These are phyloP conservation scores for Tricholoma saponaceum DNA, from an alignment of 768 basidiomycete species.

Conservation along the genomic window DNA sequence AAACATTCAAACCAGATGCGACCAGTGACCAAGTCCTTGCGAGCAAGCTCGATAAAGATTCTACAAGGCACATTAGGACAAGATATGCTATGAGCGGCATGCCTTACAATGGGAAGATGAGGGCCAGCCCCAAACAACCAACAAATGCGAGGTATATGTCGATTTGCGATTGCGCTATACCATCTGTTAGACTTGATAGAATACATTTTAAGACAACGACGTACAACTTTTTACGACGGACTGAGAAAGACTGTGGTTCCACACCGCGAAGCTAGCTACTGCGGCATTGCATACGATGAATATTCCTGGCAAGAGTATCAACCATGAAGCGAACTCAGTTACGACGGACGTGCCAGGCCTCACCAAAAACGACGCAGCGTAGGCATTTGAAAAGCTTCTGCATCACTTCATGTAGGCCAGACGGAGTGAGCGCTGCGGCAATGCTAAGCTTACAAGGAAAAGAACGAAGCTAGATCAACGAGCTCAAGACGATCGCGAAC, in stretches of 20 bases:
- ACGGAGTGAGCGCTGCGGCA: conserved; percentile 16
- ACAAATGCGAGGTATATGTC: conserved; percentile 60
- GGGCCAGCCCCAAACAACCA: conserved; percentile 52
- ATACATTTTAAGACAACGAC: conserved; percentile 15
- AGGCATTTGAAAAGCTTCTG: conserved; percentile 40
- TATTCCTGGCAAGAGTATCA: conserved; percentile 34
- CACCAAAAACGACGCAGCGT: conserved; percentile 64
- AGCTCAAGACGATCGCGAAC: neutral
- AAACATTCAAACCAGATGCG: conserved; percentile 70
- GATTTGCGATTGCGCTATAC: conserved; percentile 33
- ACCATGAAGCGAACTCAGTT: neutral
- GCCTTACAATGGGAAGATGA: conserved; percentile 57
- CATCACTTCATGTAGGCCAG: conserved; percentile 27
- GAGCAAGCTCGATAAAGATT: conserved; percentile 55
- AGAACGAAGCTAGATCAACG: neutral
- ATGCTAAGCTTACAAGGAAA: conserved; percentile 28
- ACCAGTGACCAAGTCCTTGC: conserved; percentile 45
- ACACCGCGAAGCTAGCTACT: conserved; percentile 60
- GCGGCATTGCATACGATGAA: conserved; percentile 65
- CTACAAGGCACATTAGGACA: conserved; percentile 22
- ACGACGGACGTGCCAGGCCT: conserved; percentile 10
- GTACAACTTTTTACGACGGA: conserved; percentile 32
- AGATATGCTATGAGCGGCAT: neutral
- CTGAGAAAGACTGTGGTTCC: conserved; percentile 57
- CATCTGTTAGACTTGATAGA: conserved; percentile 4